A percentile compares a stretch with the other conserved stretches of the same genome.
These are phyloP conservation scores for Castanea mollissima DNA, from an alignment of 306 rosid genomes.

Conservation along the genomic window DNA sequence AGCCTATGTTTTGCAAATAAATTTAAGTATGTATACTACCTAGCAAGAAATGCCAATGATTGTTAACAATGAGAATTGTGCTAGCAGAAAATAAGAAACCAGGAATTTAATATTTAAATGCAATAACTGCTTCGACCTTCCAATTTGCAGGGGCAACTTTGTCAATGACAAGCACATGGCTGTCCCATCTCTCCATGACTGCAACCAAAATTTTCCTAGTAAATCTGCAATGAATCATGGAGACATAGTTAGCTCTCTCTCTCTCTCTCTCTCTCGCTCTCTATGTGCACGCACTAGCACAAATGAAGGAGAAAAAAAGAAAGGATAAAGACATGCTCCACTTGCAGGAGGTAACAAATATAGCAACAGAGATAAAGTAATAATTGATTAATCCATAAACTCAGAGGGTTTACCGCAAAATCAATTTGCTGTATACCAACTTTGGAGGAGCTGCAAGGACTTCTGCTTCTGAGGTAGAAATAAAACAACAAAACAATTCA, in stretches of 20 bases:
- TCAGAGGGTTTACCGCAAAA: slow-evolving; percentile 60
- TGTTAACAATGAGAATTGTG: slow-evolving; percentile 8
- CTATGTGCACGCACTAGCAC: slow-evolving; percentile 1
- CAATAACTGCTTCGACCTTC: slow-evolving; percentile 53
- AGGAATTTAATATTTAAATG: slow-evolving; percentile 12
- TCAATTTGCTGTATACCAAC: slow-evolving; percentile 82
- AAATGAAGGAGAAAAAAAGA: neutral
- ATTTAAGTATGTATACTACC: neutral
- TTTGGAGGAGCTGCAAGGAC: slow-evolving; percentile 92
- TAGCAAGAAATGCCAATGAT: neutral
- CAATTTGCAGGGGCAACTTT: slow-evolving; percentile 76
- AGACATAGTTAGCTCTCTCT: slow-evolving; percentile 5
- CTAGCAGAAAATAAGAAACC: neutral
- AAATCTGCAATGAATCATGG: slow-evolving; percentile 50
- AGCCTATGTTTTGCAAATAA: slow-evolving; percentile 1
- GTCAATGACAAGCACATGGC: slow-evolving; percentile 59
- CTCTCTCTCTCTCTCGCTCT: neutral
- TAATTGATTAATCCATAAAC: neutral
- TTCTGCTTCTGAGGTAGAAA: slow-evolving; percentile 70
- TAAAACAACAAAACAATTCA: slow-evolving; percentile 24
- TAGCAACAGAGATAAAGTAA: neutral
- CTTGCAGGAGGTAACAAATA: neutral
- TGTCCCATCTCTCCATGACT: slow-evolving; percentile 77
- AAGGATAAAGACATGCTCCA: slow-evolving; percentile 18
- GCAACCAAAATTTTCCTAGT: slow-evolving; percentile 84